phyloP scores from a whole-genome alignment of 148 eudicot genomes.

The Heliosperma pusillum region DNA sequence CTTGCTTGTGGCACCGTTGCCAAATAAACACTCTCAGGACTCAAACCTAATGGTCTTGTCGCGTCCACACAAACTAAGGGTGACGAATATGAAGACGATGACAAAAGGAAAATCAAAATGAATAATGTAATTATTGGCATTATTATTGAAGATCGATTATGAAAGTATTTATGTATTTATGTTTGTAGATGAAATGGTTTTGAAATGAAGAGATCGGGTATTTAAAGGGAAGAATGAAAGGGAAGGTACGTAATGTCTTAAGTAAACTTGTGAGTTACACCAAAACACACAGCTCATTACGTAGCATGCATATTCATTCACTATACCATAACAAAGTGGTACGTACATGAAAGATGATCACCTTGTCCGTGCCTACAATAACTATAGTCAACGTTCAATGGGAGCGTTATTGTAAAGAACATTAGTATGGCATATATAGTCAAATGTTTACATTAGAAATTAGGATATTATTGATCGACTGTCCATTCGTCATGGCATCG shows the following conservation, averaged over 20 bases:
- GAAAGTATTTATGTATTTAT: background rate
- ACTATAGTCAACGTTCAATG: background rate
- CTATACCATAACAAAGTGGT: constrained; percentile 7
- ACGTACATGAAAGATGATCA: background rate
- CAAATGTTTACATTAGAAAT: background rate
- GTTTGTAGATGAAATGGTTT: background rate
- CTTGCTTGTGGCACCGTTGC: background rate
- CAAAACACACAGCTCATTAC: constrained; percentile 32
- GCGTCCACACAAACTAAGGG: constrained; percentile 2
- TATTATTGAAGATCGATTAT: background rate
- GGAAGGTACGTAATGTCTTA: background rate
- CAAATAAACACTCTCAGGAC: background rate
- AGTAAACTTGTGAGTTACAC: constrained; percentile 30
- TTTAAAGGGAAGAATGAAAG: constrained; percentile 5
- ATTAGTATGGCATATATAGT: background rate
- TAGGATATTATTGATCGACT: too few species aligned
- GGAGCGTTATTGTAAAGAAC: background rate
- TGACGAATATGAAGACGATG: background rate
- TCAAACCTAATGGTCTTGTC: constrained; percentile 11
- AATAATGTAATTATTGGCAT: constrained; percentile 11
- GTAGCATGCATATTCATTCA: constrained; percentile 6
- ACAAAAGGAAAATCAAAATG: constrained; percentile 11
- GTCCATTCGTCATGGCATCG: too few species aligned
- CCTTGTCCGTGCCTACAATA: constrained; percentile 22
- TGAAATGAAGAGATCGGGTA: background rate